phyloP scores from a whole-genome alignment of 2,329 filamentous ascomycete genomes.

The Calonectria ilicicola region DNA sequence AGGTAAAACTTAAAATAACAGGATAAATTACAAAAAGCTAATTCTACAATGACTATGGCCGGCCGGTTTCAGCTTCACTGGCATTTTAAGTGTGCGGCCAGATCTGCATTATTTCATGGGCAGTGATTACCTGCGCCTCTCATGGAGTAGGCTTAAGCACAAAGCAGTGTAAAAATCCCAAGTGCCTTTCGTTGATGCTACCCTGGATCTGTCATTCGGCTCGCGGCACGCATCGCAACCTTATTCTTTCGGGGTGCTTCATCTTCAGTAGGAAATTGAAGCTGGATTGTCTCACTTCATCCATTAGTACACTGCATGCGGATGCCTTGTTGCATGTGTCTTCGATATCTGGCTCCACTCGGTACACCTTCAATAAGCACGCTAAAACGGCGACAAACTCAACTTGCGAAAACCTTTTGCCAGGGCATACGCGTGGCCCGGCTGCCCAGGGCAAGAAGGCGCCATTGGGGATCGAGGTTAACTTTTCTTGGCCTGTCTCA shows the following conservation, averaged over 20 bases:
- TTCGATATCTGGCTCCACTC: conserved; percentile 31
- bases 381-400: conserved; percentile 39
- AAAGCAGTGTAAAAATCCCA: neutral
- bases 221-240: conserved; percentile 32
- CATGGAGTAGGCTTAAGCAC: neutral
- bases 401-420: conserved; percentile 40
- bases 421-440: conserved; percentile 33
- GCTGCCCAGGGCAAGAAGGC: conserved; percentile 34
- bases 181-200: neutral
- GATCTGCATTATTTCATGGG: neutral
- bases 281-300: conserved; percentile 37
- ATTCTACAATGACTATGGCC: no score
- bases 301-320: conserved; percentile 31
- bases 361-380: conserved; percentile 29
- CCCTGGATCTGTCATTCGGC: neutral
- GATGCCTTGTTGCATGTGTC: conserved; percentile 17
- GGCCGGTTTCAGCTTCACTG: neutral
- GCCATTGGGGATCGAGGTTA: conserved; percentile 20
- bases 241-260: conserved; percentile 37
- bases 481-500: conserved; percentile 26
- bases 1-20: neutral
- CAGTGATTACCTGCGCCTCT: no score
- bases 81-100: neutral
- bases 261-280: conserved; percentile 40
- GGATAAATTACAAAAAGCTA: no score